Evolutionary conservation across 768 basidiomycete genomes (phyloP), one percentile per base, ranked within the genome.

Genomic region (Rubroboletus satanas): DNA sequence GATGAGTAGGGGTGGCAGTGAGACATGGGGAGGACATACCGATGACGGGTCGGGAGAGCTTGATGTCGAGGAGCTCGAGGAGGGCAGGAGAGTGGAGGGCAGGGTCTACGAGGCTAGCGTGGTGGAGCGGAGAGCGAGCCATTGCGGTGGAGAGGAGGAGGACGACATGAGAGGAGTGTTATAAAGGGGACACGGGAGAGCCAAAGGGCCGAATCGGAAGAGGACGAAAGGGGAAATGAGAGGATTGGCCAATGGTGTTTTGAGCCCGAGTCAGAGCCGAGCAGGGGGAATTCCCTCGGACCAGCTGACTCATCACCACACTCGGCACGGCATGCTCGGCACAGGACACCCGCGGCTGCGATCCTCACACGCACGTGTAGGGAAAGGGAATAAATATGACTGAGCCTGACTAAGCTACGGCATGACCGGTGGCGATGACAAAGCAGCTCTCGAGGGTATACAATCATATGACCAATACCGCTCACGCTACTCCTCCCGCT

Each of bases 41-140:
- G 50, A 87, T 82, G 66, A 90, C 69, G 31, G 78, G 75, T 49
- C 76, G 73, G 48, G 82, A 75, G 55, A 89, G 71, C 71, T 85
- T 83, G 63, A 85, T 69, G 60, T 84, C 81, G 61, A 89, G 73
- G 60, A 91, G 82, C 67, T 88, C 77, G 51, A 89, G 76, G 46
- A 89, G 78, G 14, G 80, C 84, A 14, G 82, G 82, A 1, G 83
- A 81, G 68, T 90, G 88, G 0, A 73, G 65, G 0, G 83, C 67
- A 17, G 85, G 76, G 71, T 87, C 82, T 46, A 88, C 82, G 66
- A 89, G 83, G 58, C 73, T 75, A 0, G 79, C 78, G 11, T 67
- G 71, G 70, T 80, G 79, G 28, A 79, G 43, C 10, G 77, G 73
- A 5, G 74, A 72, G 46, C 33, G 55, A 7, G 47, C 35, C 62